Conservation (phyloP, 352 stramenopile species). For the Phytopythium litorale region DNA sequence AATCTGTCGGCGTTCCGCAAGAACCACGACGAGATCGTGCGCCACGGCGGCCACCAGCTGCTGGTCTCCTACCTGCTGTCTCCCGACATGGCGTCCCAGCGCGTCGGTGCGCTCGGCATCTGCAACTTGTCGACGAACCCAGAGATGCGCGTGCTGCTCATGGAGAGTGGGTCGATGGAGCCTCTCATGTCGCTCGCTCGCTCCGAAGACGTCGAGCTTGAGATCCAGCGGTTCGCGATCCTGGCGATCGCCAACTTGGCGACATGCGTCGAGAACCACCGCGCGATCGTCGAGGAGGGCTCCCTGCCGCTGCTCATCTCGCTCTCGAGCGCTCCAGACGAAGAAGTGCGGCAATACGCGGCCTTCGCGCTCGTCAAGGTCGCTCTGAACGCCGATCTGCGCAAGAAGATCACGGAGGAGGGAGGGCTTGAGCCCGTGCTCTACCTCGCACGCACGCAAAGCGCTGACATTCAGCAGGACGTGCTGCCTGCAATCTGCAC, state of each 20-base stretch:
- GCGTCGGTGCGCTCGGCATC: constrained; percentile 92
- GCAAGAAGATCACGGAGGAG: constrained; percentile 93
- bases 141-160: constrained; percentile 87
- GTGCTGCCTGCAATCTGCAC: constrained; percentile 91
- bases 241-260: constrained; percentile 94
- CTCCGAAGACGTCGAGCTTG: constrained; percentile 93
- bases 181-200: constrained; percentile 93
- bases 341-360: constrained; percentile 94
- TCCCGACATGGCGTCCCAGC: constrained; percentile 92
- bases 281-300: constrained; percentile 91
- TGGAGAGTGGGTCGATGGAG: constrained; percentile 93
- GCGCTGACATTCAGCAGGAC: constrained; percentile 90
- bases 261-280: constrained; percentile 93
- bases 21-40: constrained; percentile 91
- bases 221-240: constrained; percentile 94
- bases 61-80: constrained; percentile 95
- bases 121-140: constrained; percentile 94
- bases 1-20: constrained; percentile 90
- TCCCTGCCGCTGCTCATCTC: constrained; percentile 94
- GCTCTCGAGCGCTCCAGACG: constrained; percentile 92
- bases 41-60: constrained; percentile 91
- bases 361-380: constrained; percentile 95
- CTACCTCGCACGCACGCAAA: constrained; percentile 92
- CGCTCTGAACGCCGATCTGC: constrained; percentile 93
- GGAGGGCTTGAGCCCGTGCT: constrained; percentile 95